Percentiles rank a stretch among this genome's conserved stretches.
Conservation (phyloP, 129 eudicot species). For the Dittrichia graveolens region DNA sequence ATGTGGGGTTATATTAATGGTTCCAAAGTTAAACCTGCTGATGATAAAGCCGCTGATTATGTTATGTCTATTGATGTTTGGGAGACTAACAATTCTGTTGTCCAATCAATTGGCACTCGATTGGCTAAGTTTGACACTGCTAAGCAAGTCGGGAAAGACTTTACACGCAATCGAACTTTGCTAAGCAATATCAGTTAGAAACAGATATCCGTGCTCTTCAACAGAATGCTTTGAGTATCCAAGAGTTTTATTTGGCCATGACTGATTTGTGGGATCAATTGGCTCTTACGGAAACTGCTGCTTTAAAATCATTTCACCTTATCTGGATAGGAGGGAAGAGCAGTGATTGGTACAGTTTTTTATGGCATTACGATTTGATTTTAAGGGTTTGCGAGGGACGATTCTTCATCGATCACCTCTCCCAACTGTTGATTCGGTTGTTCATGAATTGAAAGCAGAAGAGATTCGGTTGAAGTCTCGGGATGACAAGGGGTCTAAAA, state of each 20-base stretch:
- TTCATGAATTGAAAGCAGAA: constrained; percentile 11
- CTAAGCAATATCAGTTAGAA: too few species aligned
- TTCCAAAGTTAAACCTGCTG: too few species aligned
- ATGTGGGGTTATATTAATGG: too few species aligned
- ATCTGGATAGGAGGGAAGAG: neutral
- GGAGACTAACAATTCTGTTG: too few species aligned
- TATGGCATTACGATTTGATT: neutral
- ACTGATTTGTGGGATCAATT: neutral
- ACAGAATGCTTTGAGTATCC: neutral
- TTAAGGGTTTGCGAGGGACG: neutral
- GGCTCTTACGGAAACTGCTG: neutral
- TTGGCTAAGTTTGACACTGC: too few species aligned
- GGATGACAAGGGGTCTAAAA: neutral
- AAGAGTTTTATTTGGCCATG: neutral
- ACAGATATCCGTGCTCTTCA: too few species aligned
- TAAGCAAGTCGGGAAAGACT: too few species aligned
- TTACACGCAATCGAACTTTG: too few species aligned
- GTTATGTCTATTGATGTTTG: too few species aligned
- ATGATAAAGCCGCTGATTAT: too few species aligned
- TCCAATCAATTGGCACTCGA: too few species aligned
- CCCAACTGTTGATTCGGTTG: neutral
- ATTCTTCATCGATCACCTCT: neutral
- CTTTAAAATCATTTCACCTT: neutral
- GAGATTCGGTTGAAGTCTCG: constrained; percentile 11
- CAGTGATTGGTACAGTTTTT: neutral